Percentiles rank a stretch among this genome's conserved stretches.
Conservation (phyloP, 2,329 filamentous ascomycete genomes). For the Xylariaceae sp. region DNA sequence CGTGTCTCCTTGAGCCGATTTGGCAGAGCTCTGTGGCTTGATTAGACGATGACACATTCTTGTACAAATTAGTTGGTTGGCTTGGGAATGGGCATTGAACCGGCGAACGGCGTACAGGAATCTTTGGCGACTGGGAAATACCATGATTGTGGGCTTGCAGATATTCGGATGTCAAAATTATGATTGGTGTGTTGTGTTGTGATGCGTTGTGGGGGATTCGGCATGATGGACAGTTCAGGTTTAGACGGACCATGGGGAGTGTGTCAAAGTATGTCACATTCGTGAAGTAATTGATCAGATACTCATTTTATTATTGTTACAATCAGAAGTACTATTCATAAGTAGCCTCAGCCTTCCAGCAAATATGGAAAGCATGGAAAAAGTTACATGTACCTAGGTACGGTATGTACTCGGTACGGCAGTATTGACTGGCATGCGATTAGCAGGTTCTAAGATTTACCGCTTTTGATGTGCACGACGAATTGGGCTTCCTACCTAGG, state of each 20-base stretch:
- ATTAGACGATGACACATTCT: constrained; percentile 38
- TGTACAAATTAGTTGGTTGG: constrained; percentile 44
- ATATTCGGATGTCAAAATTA: constrained; percentile 38
- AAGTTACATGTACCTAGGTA: too few relatives aligned
- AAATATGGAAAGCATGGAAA: too few relatives aligned
- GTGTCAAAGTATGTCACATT: not conserved
- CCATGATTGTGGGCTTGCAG: constrained; percentile 42
- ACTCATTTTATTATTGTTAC: not conserved
- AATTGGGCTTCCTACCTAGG: too few relatives aligned
- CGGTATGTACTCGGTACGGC: too few relatives aligned
- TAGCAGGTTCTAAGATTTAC: too few relatives aligned
- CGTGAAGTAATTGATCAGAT: not conserved
- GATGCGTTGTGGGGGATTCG: constrained; percentile 12
- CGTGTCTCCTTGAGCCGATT: constrained; percentile 8
- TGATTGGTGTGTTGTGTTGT: constrained; percentile 24
- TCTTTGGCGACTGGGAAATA: constrained; percentile 40
- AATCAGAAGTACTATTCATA: not conserved
- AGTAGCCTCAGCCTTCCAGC: too few relatives aligned
- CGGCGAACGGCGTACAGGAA: constrained; percentile 38
- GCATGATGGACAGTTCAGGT: constrained; percentile 18
- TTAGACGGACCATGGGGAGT: constrained; percentile 27
- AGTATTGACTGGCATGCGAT: too few relatives aligned
- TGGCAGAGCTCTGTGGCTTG: constrained; percentile 25
- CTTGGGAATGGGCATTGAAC: constrained; percentile 38
- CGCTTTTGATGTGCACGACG: too few relatives aligned